A percentile compares a stretch with the other conserved stretches of the same genome.
phyloP scores from a whole-genome alignment of 768 basidiomycete genomes.

The Rhodotorula taiwanensis region DNA sequence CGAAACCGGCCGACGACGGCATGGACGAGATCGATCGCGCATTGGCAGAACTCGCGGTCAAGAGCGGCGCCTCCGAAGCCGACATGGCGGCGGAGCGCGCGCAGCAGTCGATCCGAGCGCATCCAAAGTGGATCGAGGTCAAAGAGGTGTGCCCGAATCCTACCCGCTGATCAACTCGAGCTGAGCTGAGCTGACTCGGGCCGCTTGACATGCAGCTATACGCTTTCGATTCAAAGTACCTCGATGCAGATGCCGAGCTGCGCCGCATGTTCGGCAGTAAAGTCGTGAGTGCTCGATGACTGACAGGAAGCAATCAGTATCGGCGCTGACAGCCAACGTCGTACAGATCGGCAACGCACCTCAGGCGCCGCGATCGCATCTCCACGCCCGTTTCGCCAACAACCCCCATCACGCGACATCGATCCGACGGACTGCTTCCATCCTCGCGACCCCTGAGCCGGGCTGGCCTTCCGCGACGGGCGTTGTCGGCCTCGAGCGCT shows the following conservation, averaged over 20 bases:
- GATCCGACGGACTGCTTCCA: slow-evolving; percentile 17
- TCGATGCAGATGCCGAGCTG: slow-evolving; percentile 85
- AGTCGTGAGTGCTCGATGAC: slow-evolving; percentile 54
- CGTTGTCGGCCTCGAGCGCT: slow-evolving; percentile 9
- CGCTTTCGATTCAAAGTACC: slow-evolving; percentile 67
- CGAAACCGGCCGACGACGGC: slow-evolving; percentile 52
- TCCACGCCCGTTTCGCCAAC: slow-evolving; percentile 38
- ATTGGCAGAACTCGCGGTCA: slow-evolving; percentile 60
- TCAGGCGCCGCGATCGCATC: slow-evolving; percentile 3
- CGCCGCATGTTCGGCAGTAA: slow-evolving; percentile 88
- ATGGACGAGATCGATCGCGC: slow-evolving; percentile 76
- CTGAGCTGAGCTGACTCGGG: neutral
- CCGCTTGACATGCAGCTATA: slow-evolving; percentile 51
- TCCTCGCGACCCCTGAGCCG: slow-evolving; percentile 68
- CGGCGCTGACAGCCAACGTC: neutral
- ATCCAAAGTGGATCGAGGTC: slow-evolving; percentile 24
- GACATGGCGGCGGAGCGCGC: slow-evolving; percentile 11
- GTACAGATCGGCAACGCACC: neutral
- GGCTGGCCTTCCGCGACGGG: slow-evolving; percentile 59
- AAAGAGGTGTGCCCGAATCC: slow-evolving; percentile 8
- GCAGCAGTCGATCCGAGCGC: slow-evolving; percentile 3
- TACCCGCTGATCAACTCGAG: neutral
- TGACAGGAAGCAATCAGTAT: too few species aligned
- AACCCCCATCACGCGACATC: slow-evolving; percentile 39
- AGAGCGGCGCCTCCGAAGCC: slow-evolving; percentile 40